Evolutionary conservation across 2,329 filamentous ascomycete genomes (phyloP).

Genomic region (Pseudogymnoascus sp.): DNA sequence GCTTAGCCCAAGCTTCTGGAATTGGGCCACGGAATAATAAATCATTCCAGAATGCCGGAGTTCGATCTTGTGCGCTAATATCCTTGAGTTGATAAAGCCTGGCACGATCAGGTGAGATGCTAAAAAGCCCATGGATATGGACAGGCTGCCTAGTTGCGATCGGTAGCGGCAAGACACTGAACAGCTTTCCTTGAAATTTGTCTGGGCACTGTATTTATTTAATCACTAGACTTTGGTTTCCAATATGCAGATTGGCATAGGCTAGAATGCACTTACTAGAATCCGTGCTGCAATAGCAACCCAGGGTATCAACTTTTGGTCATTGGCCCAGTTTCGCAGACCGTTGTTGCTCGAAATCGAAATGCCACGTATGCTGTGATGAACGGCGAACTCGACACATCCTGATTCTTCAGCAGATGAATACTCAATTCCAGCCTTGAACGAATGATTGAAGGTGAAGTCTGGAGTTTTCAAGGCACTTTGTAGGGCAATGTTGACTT

Average conservation of each 20-base stretch:
- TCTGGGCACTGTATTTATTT: neutral
- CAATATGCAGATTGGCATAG: neutral
- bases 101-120: slow-evolving; percentile 31
- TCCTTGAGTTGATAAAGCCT: slow-evolving; percentile 26
- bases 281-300: slow-evolving; percentile 31
- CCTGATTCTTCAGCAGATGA: slow-evolving; percentile 2
- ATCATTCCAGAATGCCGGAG: neutral
- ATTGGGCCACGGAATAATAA: slow-evolving; percentile 20
- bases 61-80: neutral
- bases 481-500: neutral
- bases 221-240: neutral
- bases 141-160: slow-evolving; percentile 30
- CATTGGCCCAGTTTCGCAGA: slow-evolving; percentile 27
- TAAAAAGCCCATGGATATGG: slow-evolving; percentile 33
- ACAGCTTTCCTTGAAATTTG: slow-evolving; percentile 26
- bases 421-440: slow-evolving; percentile 17
- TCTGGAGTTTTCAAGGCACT: neutral
- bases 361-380: slow-evolving; percentile 27
- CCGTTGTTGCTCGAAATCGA: slow-evolving; percentile 17
- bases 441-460: slow-evolving; percentile 21
- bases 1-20: slow-evolving; percentile 18
- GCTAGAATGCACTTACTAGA: slow-evolving; percentile 17
- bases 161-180: slow-evolving; percentile 31
- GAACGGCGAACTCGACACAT: slow-evolving; percentile 18
- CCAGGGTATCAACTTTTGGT: slow-evolving; percentile 30